These are phyloP conservation scores for Thalassiosira oceanica DNA, from an alignment of 352 stramenopile species.

Conservation along the genomic window DNA sequence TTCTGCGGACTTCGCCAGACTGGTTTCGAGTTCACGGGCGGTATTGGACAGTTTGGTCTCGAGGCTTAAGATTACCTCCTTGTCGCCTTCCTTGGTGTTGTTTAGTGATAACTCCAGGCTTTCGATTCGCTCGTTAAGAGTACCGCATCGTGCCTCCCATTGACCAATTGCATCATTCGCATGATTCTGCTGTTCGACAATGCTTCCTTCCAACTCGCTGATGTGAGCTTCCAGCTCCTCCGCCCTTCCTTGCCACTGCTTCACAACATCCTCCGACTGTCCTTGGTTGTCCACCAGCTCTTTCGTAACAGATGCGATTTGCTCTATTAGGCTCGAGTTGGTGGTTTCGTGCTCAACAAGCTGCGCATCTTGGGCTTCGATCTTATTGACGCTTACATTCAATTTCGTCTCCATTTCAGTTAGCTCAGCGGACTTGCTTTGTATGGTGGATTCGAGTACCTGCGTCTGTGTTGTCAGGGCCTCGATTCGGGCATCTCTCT, in stretches of 20 bases:
- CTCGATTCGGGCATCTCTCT: slow-evolving; percentile 48
- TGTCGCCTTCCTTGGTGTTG: slow-evolving; percentile 6
- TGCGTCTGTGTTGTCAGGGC: slow-evolving; percentile 29
- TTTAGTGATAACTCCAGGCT: slow-evolving; percentile 21
- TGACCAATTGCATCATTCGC: slow-evolving; percentile 61
- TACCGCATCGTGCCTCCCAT: slow-evolving; percentile 56
- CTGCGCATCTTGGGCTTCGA: slow-evolving; percentile 14
- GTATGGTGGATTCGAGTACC: slow-evolving; percentile 41
- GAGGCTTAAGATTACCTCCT: neutral
- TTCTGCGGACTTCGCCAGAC: slow-evolving; percentile 13
- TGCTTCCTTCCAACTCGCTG: slow-evolving; percentile 23
- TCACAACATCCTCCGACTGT: slow-evolving; percentile 54
- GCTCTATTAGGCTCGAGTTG: slow-evolving; percentile 32
- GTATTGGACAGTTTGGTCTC: neutral
- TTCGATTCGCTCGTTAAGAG: slow-evolving; percentile 44
- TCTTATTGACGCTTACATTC: neutral
- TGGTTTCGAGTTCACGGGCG: slow-evolving; percentile 11
- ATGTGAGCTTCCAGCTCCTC: slow-evolving; percentile 54
- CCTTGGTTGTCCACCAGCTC: slow-evolving; percentile 45
- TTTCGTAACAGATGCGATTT: slow-evolving; percentile 37
- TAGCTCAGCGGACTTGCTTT: slow-evolving; percentile 45
- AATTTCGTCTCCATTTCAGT: slow-evolving; percentile 34
- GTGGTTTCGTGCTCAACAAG: slow-evolving; percentile 37
- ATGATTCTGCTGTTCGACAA: slow-evolving; percentile 38
- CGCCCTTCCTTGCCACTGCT: slow-evolving; percentile 55